Conservation (phyloP, 140 eudicot genomes). For the Ambrosia hybrid region DNA sequence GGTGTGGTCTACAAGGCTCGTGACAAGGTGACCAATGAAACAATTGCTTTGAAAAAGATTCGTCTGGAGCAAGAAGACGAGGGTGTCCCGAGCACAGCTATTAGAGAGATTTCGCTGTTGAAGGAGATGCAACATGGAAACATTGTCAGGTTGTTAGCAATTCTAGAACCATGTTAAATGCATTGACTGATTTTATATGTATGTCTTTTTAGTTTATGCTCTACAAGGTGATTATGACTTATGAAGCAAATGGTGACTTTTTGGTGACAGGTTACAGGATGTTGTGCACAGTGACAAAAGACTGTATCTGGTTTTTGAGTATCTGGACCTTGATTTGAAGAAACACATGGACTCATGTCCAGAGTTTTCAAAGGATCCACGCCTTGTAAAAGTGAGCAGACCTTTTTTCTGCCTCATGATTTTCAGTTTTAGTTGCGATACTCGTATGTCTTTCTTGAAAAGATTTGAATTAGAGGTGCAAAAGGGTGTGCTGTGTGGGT, state of each 20-base stretch:
- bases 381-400: constrained; percentile 66
- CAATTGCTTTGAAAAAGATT: constrained; percentile 89
- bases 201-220: constrained; percentile 2
- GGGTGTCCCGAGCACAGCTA: constrained; percentile 96
- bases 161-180: constrained; percentile 16
- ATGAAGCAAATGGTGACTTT: constrained; percentile 17
- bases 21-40: constrained; percentile 76
- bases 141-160: constrained; percentile 63
- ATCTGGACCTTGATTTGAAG: constrained; percentile 88
- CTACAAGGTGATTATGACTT: background rate
- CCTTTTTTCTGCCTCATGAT: background rate
- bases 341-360: constrained; percentile 97
- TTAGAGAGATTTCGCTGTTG: constrained; percentile 91
- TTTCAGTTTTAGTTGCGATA: too few species aligned
- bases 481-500: too few species aligned
- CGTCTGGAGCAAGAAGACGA: constrained; percentile 93
- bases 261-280: constrained; percentile 79
- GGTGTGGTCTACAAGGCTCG: constrained; percentile 99
- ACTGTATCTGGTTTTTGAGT: constrained; percentile 89
- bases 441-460: too few species aligned
- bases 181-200: constrained; percentile 4
- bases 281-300: constrained; percentile 93
- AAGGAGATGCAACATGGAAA: constrained; percentile 97
- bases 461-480: too few species aligned
- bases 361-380: constrained; percentile 80